Conservation (phyloP, 805 yeast species). For the Candida peoriensis region DNA sequence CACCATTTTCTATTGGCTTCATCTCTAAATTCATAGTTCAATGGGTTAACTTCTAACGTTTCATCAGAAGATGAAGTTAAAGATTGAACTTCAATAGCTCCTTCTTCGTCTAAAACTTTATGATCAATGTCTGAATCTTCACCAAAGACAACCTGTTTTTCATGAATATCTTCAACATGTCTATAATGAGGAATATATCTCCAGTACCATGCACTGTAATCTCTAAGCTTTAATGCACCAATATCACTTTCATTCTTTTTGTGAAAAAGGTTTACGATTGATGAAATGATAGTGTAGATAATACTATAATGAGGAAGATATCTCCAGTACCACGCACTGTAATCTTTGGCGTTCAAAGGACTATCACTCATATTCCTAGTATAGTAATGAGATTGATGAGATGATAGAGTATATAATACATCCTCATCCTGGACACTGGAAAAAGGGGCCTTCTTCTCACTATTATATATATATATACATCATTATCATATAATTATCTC, state of each 20-base stretch:
- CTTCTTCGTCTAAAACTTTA: neutral
- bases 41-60: neutral
- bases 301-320: slow-evolving; percentile 4
- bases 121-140: neutral
- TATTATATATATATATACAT: too few relatives aligned
- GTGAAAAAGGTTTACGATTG: too few relatives aligned
- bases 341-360: too few relatives aligned
- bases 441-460: too few relatives aligned
- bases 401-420: too few relatives aligned
- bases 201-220: slow-evolving; percentile 7
- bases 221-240: too few relatives aligned
- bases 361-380: too few relatives aligned
- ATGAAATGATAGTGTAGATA: too few relatives aligned
- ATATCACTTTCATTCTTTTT: too few relatives aligned
- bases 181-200: slow-evolving; percentile 6
- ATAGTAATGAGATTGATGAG: too few relatives aligned
- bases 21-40: slow-evolving; percentile 29
- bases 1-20: slow-evolving; percentile 38
- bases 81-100: neutral
- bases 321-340: slow-evolving; percentile 5
- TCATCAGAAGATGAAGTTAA: neutral
- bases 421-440: too few relatives aligned
- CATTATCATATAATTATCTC: too few relatives aligned
- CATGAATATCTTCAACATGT: slow-evolving; percentile 2
- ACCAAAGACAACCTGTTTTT: neutral